Conservation (phyloP, 805 yeast species). For the Starmerella apicola region DNA sequence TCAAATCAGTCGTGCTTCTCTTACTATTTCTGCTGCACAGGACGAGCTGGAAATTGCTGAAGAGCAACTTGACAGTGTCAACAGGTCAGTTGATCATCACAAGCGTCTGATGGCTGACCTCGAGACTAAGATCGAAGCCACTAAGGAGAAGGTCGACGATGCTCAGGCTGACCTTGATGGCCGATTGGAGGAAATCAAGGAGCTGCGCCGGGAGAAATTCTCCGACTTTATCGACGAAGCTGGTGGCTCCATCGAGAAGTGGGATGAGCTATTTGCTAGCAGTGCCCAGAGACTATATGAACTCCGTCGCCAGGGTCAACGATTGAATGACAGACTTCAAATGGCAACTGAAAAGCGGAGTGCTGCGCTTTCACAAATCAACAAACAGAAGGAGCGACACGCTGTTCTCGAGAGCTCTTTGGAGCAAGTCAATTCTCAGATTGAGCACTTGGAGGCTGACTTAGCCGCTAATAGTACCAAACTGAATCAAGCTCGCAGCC, state of each 20-base stretch:
- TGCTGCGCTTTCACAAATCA: conserved; percentile 40
- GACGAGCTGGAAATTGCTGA: conserved; percentile 4
- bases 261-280: conserved; percentile 11
- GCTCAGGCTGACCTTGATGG: neutral
- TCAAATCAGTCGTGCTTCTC: conserved; percentile 1
- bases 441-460: conserved; percentile 18
- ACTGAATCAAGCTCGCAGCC: conserved; percentile 31
- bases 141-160: neutral
- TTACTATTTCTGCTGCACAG: conserved; percentile 2
- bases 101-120: neutral
- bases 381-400: conserved; percentile 15
- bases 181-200: neutral
- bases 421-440: conserved; percentile 9
- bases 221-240: conserved; percentile 8
- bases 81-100: conserved; percentile 9
- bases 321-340: conserved; percentile 45
- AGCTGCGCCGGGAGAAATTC: conserved; percentile 5
- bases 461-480: conserved; percentile 15
- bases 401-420: conserved; percentile 14
- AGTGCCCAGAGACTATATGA: conserved; percentile 43
- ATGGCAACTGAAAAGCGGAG: conserved; percentile 52
- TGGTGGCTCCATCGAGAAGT: conserved; percentile 13
- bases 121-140: neutral
- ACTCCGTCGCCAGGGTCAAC: conserved; percentile 47
- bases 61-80: conserved; percentile 7